Base-by-base conservation (phyloP, 176 grass and related monocot species). In the Paspalum vaginatum region DNA sequence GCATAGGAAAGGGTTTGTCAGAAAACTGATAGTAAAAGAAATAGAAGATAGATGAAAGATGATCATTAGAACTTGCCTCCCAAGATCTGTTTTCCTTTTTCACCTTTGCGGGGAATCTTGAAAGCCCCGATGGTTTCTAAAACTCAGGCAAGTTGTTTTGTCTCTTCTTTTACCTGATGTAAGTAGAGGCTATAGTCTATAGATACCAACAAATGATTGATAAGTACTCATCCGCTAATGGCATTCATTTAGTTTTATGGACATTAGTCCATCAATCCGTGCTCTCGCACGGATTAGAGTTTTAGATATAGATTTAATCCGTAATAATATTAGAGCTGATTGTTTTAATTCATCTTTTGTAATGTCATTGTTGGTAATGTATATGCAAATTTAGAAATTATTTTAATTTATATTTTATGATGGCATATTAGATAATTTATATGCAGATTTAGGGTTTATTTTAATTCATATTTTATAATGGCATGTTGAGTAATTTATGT, bases 151-250 rank as follows among this genome's bases (percentile, higher is more conserved):
- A 98, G 88, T 69, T 98, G 92, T 38, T 95, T 86, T 52, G 92
- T 88, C 43, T 93, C 95, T 81, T 98, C 95, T 91, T 91, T 89
- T 37, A 98, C 95, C 95, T 98, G 75, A 4, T 82, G 52, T 77
- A 87, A 82, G 63, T 6, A 81, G 32, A 80, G 44, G 16, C 53
- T 16, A 4, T 16, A 57, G 64, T 14, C 48, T 56, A 68, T 43
- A 70, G 5, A 5, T 50, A 46, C 8, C 7, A 75, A 49, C 45
- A 56, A 56, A 6, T 0, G 40, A 39, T 18, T 71, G 16, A 55
- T 13, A 63, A 52, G 21, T 15, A 14, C 46, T 32, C 39, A 78
- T 52, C 48, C 0, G 1, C n/a, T 25, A 25, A 50, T 50, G 20
- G 12, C 63, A 61, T 20, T 15, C 20, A 61, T 40, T 53, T n/a